Evolutionary conservation across 1,284 basidiomycete species (phyloP).

Genomic region (Ustilago bromivora): DNA sequence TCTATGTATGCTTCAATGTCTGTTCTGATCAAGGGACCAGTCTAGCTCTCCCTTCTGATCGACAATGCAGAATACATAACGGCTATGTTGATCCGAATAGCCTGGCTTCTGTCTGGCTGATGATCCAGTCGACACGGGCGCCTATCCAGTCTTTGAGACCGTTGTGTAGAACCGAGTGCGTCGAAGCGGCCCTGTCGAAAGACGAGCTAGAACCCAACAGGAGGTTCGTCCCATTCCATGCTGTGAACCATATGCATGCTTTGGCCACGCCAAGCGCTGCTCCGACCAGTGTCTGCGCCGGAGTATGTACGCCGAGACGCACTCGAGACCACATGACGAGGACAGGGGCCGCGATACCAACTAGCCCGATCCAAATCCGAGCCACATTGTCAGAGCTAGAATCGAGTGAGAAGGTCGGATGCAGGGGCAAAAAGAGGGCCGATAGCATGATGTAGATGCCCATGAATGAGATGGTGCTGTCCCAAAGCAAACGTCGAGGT

Average conservation of each 20-base stretch:
- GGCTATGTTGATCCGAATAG: not conserved
- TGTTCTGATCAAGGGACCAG: not conserved
- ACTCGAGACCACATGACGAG: constrained; percentile 57
- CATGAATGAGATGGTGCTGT: constrained; percentile 57
- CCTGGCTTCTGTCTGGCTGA: constrained; percentile 18
- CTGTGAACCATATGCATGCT: constrained; percentile 45
- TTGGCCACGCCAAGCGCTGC: constrained; percentile 42
- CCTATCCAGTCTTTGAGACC: constrained; percentile 28
- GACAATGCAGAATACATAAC: not conserved
- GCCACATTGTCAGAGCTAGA: constrained; percentile 25
- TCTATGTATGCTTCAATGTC: not conserved
- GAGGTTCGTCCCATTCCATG: constrained; percentile 38
- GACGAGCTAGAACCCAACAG: constrained; percentile 8
- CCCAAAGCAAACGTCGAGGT: not conserved
- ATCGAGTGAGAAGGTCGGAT: constrained; percentile 27
- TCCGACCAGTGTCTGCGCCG: constrained; percentile 40
- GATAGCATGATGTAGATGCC: constrained; percentile 48
- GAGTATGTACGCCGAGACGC: constrained; percentile 51
- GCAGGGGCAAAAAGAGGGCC: constrained; percentile 42
- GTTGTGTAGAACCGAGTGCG: constrained; percentile 1
- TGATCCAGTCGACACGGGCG: constrained; percentile 20
- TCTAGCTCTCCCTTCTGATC: not conserved
- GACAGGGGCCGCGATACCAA: constrained; percentile 32
- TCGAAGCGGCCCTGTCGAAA: not conserved
- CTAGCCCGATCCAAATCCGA: constrained; percentile 28